Evolutionary conservation across 345 rosid species (phyloP).

Genomic region (Rhodamnia rubescens): DNA sequence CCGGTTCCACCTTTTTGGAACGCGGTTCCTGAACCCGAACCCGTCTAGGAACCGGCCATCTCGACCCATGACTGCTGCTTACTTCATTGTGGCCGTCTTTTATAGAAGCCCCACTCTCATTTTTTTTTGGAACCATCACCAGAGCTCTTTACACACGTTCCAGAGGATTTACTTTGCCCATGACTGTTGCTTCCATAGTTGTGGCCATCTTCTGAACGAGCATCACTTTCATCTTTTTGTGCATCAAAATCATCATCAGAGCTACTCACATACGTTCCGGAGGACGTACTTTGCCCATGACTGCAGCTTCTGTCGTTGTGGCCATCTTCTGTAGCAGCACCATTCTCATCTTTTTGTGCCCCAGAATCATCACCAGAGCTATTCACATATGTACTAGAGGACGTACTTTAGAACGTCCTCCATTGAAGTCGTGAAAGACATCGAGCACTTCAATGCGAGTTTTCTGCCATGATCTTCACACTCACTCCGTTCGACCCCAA

Average conservation of each 20-base stretch:
- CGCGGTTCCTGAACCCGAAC: too few species aligned
- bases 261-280: not conserved
- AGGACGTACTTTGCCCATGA: not conserved
- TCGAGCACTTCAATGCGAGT: too few species aligned
- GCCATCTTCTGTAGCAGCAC: not conserved
- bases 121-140: not conserved
- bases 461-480: too few species aligned
- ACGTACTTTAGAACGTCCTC: not conserved
- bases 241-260: not conserved
- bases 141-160: not conserved
- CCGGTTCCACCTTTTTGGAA: too few species aligned
- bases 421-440: not conserved
- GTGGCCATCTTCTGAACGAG: not conserved
- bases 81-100: not conserved
- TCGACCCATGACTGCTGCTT: not conserved
- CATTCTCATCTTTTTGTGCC: not conserved
- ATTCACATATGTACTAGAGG: too few species aligned
- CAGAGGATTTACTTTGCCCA: not conserved
- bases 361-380: not conserved
- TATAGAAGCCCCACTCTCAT: not conserved
- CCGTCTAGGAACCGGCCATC: too few species aligned
- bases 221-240: not conserved
- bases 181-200: not conserved
- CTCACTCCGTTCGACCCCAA: too few species aligned
- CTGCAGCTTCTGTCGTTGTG: not conserved